Conservation (phyloP, 345 rosid genomes). For the Fremontodendron californicum region DNA sequence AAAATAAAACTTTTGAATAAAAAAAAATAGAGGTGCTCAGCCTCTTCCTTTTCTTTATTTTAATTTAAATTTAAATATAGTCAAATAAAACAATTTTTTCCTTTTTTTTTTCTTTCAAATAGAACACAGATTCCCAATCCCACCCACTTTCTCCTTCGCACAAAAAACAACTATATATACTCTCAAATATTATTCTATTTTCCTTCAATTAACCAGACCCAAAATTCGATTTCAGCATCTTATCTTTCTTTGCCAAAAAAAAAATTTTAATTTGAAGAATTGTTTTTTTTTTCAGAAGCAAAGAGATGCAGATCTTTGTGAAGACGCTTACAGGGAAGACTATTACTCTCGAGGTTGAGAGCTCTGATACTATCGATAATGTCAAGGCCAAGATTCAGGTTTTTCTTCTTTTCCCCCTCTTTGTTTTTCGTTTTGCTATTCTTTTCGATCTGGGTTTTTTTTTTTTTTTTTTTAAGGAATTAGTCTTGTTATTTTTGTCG, state of each 20-base stretch:
- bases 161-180: neutral
- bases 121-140: neutral
- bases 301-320: slow-evolving; percentile 51
- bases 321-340: slow-evolving; percentile 56
- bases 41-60: no score
- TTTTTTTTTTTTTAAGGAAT: neutral
- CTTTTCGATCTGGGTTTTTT: neutral
- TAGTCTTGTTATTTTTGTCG: neutral
- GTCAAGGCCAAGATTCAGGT: slow-evolving; percentile 59
- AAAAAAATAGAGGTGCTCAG: no score
- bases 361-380: slow-evolving; percentile 56
- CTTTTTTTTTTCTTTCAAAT: no score
- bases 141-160: neutral
- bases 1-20: no score
- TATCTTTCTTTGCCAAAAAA: neutral
- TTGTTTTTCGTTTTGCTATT: neutral
- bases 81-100: no score
- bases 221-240: neutral
- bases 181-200: neutral
- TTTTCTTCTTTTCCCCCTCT: neutral
- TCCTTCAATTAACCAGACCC: neutral
- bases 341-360: slow-evolving; percentile 53
- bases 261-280: neutral
- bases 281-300: neutral
- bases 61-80: no score